These are phyloP conservation scores for Rhododendron ferrugineum DNA, from an alignment of 148 eudicot species.

Conservation along the genomic window DNA sequence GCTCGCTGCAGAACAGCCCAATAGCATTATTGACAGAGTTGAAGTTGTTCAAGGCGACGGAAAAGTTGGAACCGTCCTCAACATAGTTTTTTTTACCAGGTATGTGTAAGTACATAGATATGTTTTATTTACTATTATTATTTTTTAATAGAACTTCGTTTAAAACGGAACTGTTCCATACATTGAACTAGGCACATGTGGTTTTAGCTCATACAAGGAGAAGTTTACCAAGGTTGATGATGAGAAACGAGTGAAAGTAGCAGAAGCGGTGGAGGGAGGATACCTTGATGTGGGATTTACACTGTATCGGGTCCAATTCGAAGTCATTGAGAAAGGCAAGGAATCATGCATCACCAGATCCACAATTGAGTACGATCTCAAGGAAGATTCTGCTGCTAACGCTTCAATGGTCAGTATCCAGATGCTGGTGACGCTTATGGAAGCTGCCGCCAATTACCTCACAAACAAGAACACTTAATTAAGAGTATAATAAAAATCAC, in stretches of 20 bases:
- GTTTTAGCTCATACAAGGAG: conserved; percentile 40
- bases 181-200: conserved; percentile 11
- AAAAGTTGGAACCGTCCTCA: conserved; percentile 9
- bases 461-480: neutral
- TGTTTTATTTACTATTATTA: no score
- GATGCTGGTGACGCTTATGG: conserved; percentile 25
- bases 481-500: neutral
- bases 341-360: conserved; percentile 31
- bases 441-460: conserved; percentile 24
- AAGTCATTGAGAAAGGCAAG: conserved; percentile 33
- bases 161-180: no score
- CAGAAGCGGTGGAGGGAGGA: conserved; percentile 54
- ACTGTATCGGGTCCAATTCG: conserved; percentile 30
- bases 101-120: conserved; percentile 3
- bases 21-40: neutral
- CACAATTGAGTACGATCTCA: conserved; percentile 46
- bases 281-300: conserved; percentile 46
- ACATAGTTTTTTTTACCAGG: conserved; percentile 7
- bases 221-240: conserved; percentile 41
- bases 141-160: neutral
- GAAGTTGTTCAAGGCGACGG: conserved; percentile 15
- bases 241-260: conserved; percentile 41
- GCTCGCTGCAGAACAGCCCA: neutral
- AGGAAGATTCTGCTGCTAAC: conserved; percentile 34
- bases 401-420: conserved; percentile 32